Conservation (phyloP, 148 eudicot genomes). For the Chenopodium suecicum region DNA sequence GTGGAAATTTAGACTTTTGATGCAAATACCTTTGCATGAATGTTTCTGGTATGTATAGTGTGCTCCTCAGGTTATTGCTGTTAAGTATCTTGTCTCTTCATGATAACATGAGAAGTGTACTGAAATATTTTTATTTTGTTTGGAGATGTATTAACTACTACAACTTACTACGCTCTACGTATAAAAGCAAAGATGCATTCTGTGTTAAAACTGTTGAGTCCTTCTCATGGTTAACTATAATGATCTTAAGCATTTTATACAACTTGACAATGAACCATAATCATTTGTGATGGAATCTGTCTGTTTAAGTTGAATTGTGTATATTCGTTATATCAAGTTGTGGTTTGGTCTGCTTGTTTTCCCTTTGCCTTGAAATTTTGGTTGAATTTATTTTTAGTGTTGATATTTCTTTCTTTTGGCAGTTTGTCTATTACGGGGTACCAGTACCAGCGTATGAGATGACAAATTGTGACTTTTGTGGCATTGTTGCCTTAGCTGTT, state of each 20-base stretch:
- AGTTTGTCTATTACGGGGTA: no score
- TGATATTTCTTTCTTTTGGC: no score
- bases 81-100: not conserved
- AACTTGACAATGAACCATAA: not conserved
- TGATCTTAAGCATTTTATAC: not conserved
- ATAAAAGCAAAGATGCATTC: not conserved
- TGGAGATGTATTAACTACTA: not conserved
- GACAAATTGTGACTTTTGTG: no score
- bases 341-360: not conserved
- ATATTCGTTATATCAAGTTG: not conserved
- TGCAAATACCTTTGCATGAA: constrained; percentile 7
- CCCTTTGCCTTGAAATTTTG: no score
- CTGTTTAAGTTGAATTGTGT: no score
- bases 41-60: not conserved
- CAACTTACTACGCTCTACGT: no score
- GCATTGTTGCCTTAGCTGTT: no score
- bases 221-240: not conserved
- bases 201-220: not conserved
- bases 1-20: constrained; percentile 83
- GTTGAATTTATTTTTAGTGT: no score
- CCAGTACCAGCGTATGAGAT: no score
- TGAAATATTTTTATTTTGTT: not conserved
- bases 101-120: not conserved
- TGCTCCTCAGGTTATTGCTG: no score
- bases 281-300: not conserved